Evolutionary conservation across 305 asterid genomes (phyloP), one percentile per base, ranked within the genome.

Genomic region (Fraxinus floribunda): DNA sequence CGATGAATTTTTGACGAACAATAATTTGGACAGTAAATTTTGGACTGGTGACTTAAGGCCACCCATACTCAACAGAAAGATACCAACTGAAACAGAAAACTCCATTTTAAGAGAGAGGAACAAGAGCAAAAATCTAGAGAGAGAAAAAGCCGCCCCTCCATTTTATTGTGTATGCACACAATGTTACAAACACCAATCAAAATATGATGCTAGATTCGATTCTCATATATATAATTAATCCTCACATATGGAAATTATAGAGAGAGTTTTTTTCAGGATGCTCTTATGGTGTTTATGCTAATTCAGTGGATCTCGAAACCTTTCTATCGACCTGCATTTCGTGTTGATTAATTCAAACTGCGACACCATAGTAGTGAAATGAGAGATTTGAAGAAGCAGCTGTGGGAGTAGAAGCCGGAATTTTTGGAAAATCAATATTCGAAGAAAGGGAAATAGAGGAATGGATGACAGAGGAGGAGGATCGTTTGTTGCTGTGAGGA

Each of bases 381-480:
- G 11, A 62, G 75, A 71, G 35, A 36, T 73, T 52, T 79, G 80
- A 55, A 75, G 73, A 66, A 66, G 35, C 5, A 66, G 73, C 32
- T 3, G 41, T 11, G 22, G 36, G 38, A 70, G 39, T 70, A 70
- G 41, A 29, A 70, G 75, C 20, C 20, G 38, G 75, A 41, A 44
- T 70, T 70, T 36, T 46, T 44, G 79, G 77, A 34, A 49, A n/a
- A 57, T 30, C 76, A 66, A 29, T 24, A 79, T 77, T 79, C 84
- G 77, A 74, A 32, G 64, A 83, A 73, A 78, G 39, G 57, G 78
- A 80, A 10, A 79, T 79, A 22, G 78, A 71, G 85, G 83, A 55
- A 93, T 95, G 98, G 97, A 94, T 81, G 97, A 94, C 79, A 91
- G 97, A 88, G 97, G 91, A 41, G 91, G 89, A 81, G 99, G 98